These are phyloP conservation scores for Crataegus laevigata DNA, from an alignment of 306 rosid genomes.

Conservation along the genomic window DNA sequence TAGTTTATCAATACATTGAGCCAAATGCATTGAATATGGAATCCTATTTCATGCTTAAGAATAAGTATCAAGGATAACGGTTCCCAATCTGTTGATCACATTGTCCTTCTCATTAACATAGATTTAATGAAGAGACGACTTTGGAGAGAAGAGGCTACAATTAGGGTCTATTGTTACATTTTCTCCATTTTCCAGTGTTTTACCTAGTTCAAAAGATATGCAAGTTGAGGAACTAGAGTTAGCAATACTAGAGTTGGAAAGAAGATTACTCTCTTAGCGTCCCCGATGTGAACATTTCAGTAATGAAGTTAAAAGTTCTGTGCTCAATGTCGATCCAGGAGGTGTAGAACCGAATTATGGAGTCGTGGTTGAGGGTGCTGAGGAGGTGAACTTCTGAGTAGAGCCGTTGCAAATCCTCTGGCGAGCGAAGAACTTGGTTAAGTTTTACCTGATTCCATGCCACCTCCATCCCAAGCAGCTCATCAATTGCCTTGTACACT, in stretches of 20 bases:
- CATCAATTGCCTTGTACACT: slow-evolving; percentile 86
- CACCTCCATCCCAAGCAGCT: slow-evolving; percentile 74
- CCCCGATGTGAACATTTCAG: slow-evolving; percentile 87
- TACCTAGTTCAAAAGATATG: background rate
- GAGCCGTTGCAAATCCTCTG: slow-evolving; percentile 75
- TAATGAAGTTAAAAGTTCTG: slow-evolving; percentile 74
- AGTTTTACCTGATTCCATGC: slow-evolving; percentile 87
- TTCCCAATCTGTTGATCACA: background rate
- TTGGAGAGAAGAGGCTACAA: background rate
- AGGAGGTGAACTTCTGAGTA: slow-evolving; percentile 94
- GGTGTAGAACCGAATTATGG: slow-evolving; percentile 66
- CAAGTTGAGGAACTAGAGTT: background rate
- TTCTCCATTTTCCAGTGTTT: background rate
- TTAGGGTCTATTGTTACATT: background rate
- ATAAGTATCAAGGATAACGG: background rate
- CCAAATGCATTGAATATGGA: background rate
- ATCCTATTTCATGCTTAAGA: background rate
- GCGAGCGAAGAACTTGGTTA: slow-evolving; percentile 55
- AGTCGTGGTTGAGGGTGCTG: slow-evolving; percentile 69
- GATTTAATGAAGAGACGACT: background rate
- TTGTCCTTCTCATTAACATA: background rate
- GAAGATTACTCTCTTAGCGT: slow-evolving; percentile 64
- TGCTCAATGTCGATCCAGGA: slow-evolving; percentile 74
- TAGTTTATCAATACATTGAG: background rate
- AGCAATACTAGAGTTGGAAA: slow-evolving; percentile 3